Evolutionary conservation across 345 rosid genomes (phyloP).

Genomic region (Nephelium lappaceum): DNA sequence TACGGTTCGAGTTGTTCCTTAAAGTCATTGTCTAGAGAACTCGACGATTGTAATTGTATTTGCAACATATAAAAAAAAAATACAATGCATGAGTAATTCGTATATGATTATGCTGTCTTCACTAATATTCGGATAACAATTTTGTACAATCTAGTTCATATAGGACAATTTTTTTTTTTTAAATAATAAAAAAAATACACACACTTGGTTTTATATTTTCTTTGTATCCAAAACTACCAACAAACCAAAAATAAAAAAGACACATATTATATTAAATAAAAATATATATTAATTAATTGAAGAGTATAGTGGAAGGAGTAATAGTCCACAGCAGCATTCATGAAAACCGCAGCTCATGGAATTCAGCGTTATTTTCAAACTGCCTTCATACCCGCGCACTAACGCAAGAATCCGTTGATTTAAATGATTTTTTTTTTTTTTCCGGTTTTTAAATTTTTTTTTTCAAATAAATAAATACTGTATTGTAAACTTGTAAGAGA

Average conservation of each 20-base stretch:
- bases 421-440: conserved; percentile 18
- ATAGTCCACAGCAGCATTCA: conserved; percentile 28
- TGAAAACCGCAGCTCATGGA: conserved; percentile 43
- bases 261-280: no score
- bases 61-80: no score
- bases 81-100: no score
- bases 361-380: conserved; percentile 68
- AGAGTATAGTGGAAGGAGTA: background rate
- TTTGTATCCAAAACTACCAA: no score
- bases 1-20: no score
- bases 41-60: no score
- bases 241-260: no score
- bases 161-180: no score
- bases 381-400: conserved; percentile 69
- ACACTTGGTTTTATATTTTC: no score
- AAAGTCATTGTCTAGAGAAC: no score
- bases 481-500: background rate
- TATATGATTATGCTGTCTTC: background rate
- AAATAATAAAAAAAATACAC: no score
- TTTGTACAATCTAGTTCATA: background rate
- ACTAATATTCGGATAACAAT: background rate
- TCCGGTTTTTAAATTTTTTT: background rate
- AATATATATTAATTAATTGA: background rate
- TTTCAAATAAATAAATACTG: conserved; percentile 11
- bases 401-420: conserved; percentile 55